A percentile compares a stretch with the other conserved stretches of the same genome.
Evolutionary conservation across 768 basidiomycete species (phyloP).

Genomic region (Lactarius psammicola): DNA sequence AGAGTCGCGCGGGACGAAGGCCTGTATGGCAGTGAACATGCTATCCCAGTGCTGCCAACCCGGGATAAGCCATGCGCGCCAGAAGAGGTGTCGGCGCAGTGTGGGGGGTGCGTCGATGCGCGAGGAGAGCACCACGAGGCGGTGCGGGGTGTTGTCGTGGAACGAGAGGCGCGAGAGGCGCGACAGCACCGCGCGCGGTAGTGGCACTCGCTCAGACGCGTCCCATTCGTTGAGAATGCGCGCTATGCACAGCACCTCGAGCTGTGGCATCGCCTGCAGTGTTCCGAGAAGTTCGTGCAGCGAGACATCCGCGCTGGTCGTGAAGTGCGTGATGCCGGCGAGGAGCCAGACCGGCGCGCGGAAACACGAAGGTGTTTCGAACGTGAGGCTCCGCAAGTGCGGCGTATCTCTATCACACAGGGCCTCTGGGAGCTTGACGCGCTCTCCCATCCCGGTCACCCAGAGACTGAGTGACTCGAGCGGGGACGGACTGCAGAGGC

Average conservation of each 20-base stretch:
- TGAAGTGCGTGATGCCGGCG: slow-evolving; percentile 12
- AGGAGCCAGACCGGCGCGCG: slow-evolving; percentile 18
- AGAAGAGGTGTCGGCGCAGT: slow-evolving; percentile 19
- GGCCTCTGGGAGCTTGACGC: slow-evolving; percentile 6
- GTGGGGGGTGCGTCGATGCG: slow-evolving; percentile 6
- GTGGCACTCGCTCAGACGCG: not conserved
- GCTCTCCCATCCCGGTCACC: not conserved
- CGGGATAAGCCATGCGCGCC: slow-evolving; percentile 4
- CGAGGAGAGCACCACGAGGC: slow-evolving; percentile 1
- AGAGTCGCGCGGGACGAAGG: slow-evolving; percentile 13
- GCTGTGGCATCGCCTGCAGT: slow-evolving; percentile 15
- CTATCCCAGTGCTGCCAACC: slow-evolving; percentile 4
- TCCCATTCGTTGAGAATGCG: no score
- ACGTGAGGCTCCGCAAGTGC: slow-evolving; percentile 9
- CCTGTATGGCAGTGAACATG: not conserved
- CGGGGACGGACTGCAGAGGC: slow-evolving; percentile 2
- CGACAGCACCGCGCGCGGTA: slow-evolving; percentile 1
- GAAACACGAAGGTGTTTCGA: slow-evolving; percentile 2
- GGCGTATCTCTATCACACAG: slow-evolving; percentile 15
- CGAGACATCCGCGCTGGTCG: slow-evolving; percentile 5
- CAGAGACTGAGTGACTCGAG: slow-evolving; percentile 9
- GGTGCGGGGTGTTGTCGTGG: slow-evolving; percentile 8
- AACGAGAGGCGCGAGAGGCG: slow-evolving; percentile 13
- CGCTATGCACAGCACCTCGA: slow-evolving; percentile 11
- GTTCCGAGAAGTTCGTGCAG: not conserved